These are phyloP conservation scores for Naematelia aurantialba DNA, from an alignment of 768 basidiomycete genomes.

Conservation along the genomic window DNA sequence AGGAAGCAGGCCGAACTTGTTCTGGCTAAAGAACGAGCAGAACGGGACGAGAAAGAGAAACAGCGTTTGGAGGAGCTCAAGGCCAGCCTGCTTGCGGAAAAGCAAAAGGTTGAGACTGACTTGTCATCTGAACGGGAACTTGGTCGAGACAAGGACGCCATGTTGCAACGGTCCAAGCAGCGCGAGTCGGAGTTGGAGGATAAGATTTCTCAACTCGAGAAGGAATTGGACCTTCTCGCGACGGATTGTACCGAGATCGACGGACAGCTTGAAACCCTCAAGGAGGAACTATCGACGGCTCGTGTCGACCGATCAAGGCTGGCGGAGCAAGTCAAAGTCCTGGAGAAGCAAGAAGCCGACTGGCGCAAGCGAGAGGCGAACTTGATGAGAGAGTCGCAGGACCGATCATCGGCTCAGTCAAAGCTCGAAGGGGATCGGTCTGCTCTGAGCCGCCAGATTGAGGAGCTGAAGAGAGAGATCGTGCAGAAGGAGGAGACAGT, in stretches of 20 bases:
- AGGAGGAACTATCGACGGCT: constrained; percentile 21
- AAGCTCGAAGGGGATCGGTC: constrained; percentile 60
- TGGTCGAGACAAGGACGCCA: constrained; percentile 73
- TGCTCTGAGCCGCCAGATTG: constrained; percentile 62
- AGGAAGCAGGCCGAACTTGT: constrained; percentile 76
- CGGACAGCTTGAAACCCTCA: constrained; percentile 74
- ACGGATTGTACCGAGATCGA: constrained; percentile 50
- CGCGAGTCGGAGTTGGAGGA: constrained; percentile 83
- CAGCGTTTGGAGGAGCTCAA: constrained; percentile 73
- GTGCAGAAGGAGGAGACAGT: constrained; percentile 77
- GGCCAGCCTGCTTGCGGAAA: constrained; percentile 77
- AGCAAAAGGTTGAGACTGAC: constrained; percentile 72
- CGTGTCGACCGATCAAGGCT: constrained; percentile 30
- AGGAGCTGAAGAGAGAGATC: constrained; percentile 67
- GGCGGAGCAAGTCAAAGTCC: constrained; percentile 76
- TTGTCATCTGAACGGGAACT: constrained; percentile 77
- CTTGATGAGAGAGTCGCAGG: constrained; percentile 59
- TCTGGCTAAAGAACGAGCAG: constrained; percentile 75
- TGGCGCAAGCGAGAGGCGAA: constrained; percentile 66
- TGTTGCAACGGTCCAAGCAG: constrained; percentile 77
- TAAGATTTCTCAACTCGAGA: constrained; percentile 71
- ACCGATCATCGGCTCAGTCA: constrained; percentile 62
- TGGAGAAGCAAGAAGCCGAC: constrained; percentile 71
- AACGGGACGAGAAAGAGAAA: constrained; percentile 77
- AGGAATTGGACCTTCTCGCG: constrained; percentile 69